Evolutionary conservation across 129 eudicot genomes (phyloP), one percentile per base, ranked within the genome.

Genomic region (Calendula officinalis): DNA sequence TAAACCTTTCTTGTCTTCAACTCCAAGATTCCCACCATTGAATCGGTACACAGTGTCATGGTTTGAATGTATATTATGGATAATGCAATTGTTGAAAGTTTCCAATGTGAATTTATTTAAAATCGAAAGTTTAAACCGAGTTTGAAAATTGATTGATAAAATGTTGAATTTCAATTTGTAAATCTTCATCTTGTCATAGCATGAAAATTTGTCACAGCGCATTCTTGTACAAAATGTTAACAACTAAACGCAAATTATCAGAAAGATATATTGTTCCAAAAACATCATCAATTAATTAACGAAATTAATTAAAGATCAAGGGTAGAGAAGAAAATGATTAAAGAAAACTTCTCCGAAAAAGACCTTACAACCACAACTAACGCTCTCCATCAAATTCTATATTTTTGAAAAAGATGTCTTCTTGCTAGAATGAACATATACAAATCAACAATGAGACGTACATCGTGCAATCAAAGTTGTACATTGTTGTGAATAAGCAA

Each of bases 351-450:
- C 3, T 69, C 39, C 4, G 87, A 85, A 73, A 75, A 78, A 50
- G 84, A 78, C 87, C 43, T 58, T 42, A 13, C 75, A 85, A 78
- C 87, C 62, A 78, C 70, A 78, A n/a, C n/a, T n/a, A n/a, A 60
- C 53, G 32, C 75, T 70, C 61, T 38, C 42, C 74, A 54, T 66
- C 68, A 48, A 45, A 65, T 58, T 60, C 73, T 60, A 70, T 56
- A 69, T 32, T 41, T 52, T 36, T 1, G 3, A 32, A 72, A 66
- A 66, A 47, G 49, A 12, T 47, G 39, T 65, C 44, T 47, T 48
- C 60, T 65, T 57, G 8, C 46, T 45, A 46, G 27, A 61, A 27
- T 40, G 5, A 8, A 36, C 52, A 69, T 6, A 37, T 17, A 35
- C 11, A 17, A 33, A 17, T 15, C 56, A 44, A 63, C 27, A 66